Percentiles rank a stretch among this genome's conserved stretches.
Evolutionary conservation across 225 moss, liverwort and hornwort genomes (phyloP).

Genomic region (Takakia lepidozioides): DNA sequence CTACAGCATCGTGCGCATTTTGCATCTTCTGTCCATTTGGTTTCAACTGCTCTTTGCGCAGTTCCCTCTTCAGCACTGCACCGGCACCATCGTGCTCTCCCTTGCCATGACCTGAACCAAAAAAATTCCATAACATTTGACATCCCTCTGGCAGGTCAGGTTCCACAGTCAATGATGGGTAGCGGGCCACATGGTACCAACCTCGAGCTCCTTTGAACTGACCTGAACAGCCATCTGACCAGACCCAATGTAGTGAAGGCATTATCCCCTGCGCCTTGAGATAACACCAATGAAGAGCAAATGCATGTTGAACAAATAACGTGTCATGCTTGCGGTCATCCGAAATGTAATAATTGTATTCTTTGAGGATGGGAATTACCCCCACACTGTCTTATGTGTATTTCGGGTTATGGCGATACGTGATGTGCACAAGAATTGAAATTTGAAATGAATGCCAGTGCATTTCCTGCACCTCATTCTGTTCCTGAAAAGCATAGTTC

Average conservation of each 20-base stretch:
- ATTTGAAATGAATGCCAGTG: too few relatives aligned
- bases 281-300: slow-evolving; percentile 1
- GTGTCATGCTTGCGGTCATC: slow-evolving; percentile 7
- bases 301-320: slow-evolving; percentile 3
- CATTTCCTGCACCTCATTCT: too few relatives aligned
- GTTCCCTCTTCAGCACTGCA: too few relatives aligned
- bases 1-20: neutral
- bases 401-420: neutral
- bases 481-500: too few relatives aligned
- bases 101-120: too few relatives aligned
- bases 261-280: neutral
- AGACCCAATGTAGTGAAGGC: slow-evolving; percentile 3
- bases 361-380: neutral
- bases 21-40: neutral
- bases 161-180: neutral
- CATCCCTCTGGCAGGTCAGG: neutral
- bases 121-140: slow-evolving; percentile 1
- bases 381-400: neutral
- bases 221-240: neutral
- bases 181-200: neutral
- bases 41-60: slow-evolving; percentile 2
- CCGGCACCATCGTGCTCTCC: too few relatives aligned
- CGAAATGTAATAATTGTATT: slow-evolving; percentile 3
- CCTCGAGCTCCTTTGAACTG: slow-evolving; percentile 3
- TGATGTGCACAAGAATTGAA: slow-evolving; percentile 2